Base-by-base conservation (phyloP, 176 grass and related monocot species). In the sorghum (Sorghum bicolor) region DNA sequence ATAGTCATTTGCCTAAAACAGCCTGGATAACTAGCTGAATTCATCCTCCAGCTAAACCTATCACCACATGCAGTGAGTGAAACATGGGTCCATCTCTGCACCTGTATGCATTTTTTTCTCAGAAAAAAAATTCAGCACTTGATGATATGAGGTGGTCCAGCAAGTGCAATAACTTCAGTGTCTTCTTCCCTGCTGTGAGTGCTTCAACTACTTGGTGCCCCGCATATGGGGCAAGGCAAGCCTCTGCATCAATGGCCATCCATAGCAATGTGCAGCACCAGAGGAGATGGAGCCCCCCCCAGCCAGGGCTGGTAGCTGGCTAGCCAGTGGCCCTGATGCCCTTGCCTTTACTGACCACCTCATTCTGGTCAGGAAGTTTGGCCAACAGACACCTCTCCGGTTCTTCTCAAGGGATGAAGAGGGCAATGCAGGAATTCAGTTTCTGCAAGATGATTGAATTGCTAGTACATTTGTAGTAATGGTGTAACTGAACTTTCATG, bases 121-220 rank as follows among this genome's bases (percentile, higher is more conserved):
- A 26, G 3, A 26, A 12, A 61, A 11, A 26, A 58, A 24, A 28
- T 77, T 77, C 78, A 78, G 71, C 74, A 86, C 57, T 82, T 82
- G 83, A 77, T 86, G 78, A 76, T 72, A n/a, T 83, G 63, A 52
- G 64, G 78, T 80, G 88, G 84, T 90, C 88, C 79, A 74, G 74
- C 36, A 74, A 39, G 34, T 65, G 74, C 83, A 83, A 67, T 90
- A 90, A 83, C 79, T 86, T 29, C 73, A 83, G 60, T 74, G 79
- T 78, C 79, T 79, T 78, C 83, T 31, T 86, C 83, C 45, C 50
- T 58, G 84, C 74, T 83, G 79, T 73, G 70, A 73, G 70, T 67
- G 76, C 74, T 74, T 72, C 88, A 90, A 86, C 84, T 68, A 83
- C 79, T 77, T 82, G 74, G 76, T 88, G 82, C 87, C 83, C 72